These are phyloP conservation scores for Cystobasidium slooffiae DNA, from an alignment of 1,284 basidiomycete species.

Conservation along the genomic window DNA sequence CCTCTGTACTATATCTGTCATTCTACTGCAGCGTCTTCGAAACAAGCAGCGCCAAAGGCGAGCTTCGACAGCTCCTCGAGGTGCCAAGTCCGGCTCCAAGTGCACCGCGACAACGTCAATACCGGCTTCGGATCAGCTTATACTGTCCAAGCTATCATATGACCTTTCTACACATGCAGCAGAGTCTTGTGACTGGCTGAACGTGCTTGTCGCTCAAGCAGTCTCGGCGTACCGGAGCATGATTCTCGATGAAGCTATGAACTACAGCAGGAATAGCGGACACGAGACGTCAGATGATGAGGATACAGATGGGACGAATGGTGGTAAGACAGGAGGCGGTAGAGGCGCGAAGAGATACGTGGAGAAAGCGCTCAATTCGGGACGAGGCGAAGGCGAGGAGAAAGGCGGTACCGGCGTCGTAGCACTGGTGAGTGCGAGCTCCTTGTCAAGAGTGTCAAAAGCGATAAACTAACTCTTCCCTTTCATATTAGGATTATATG, in stretches of 20 bases:
- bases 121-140: conserved; percentile 56
- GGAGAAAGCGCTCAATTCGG: conserved; percentile 50
- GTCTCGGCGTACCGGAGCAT: conserved; percentile 55
- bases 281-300: conserved; percentile 22
- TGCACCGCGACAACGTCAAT: conserved; percentile 50
- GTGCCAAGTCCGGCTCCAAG: conserved; percentile 55
- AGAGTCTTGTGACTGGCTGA: conserved; percentile 64
- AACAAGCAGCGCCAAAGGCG: conserved; percentile 38
- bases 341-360: conserved; percentile 49
- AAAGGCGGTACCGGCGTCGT: conserved; percentile 48
- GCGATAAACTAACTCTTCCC: not conserved
- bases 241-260: conserved; percentile 44
- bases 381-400: conserved; percentile 25
- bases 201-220: conserved; percentile 63
- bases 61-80: conserved; percentile 18
- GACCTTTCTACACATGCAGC: conserved; percentile 62
- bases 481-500: conserved; percentile 48
- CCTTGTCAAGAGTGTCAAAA: not conserved
- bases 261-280: conserved; percentile 10
- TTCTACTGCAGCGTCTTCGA: conserved; percentile 8
- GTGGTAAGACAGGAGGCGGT: conserved; percentile 18
- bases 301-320: not conserved
- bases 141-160: conserved; percentile 61
- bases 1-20: not conserved
- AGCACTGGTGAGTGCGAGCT: conserved; percentile 51